Conservation (phyloP, 352 stramenopile species). For the Pythium volutum region DNA sequence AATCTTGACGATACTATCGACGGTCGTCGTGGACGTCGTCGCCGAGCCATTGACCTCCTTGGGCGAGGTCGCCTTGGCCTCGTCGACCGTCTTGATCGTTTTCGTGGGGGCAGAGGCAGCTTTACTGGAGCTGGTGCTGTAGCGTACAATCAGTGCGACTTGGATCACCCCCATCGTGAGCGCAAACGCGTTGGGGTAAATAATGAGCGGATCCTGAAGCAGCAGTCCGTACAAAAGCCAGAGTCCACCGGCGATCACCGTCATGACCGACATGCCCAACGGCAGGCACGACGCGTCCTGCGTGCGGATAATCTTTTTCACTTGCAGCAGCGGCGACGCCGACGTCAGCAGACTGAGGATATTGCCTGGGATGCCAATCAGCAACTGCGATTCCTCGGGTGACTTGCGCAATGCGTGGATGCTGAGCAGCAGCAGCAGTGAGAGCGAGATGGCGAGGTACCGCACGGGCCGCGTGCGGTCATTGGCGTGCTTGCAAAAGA, state of each 20-base stretch:
- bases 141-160: slow-evolving; percentile 59
- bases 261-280: slow-evolving; percentile 81
- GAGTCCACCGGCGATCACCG: slow-evolving; percentile 54
- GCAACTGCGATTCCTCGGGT: slow-evolving; percentile 47
- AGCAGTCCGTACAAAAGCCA: slow-evolving; percentile 74
- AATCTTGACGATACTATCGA: slow-evolving; percentile 1
- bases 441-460: slow-evolving; percentile 44
- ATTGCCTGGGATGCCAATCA: slow-evolving; percentile 74
- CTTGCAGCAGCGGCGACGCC: slow-evolving; percentile 61
- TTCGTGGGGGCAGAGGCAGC: background rate
- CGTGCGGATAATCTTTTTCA: slow-evolving; percentile 59
- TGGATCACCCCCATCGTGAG: slow-evolving; percentile 72
- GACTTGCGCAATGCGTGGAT: slow-evolving; percentile 42
- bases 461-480: slow-evolving; percentile 38
- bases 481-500: slow-evolving; percentile 58
- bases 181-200: slow-evolving; percentile 67
- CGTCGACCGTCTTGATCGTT: background rate
- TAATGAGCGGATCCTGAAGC: slow-evolving; percentile 55
- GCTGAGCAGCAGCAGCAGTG: slow-evolving; percentile 49
- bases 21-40: slow-evolving; percentile 1
- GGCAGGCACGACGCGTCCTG: slow-evolving; percentile 70
- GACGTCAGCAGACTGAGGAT: slow-evolving; percentile 70
- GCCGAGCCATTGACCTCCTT: background rate
- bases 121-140: background rate
- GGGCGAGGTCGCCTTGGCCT: background rate